Evolutionary conservation across 495 filamentous ascomycete species (phyloP), one percentile per base, ranked within the genome.

Genomic region (Lasiosphaeria miniovina): DNA sequence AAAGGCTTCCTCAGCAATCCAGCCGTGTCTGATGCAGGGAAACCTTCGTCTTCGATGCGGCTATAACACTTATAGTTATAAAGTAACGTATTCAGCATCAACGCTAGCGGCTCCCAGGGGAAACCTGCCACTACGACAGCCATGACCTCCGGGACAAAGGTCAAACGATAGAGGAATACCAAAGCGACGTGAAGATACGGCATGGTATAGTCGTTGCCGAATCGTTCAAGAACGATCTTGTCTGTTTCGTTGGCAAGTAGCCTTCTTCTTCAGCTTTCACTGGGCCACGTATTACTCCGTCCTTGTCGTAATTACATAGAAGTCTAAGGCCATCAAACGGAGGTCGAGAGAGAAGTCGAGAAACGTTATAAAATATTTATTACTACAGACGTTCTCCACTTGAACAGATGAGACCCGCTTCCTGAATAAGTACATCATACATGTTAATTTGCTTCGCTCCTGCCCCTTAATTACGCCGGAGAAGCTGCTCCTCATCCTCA

Each of bases 101-200:
- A 51, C n/a, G 81, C 81, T 15, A 91, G 71, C 33, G 77, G 62
- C 35, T 74, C 71, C 91, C 90, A 96, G 0, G 90, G 90, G 51
- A 94, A 81, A 5, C 48, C 40, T 1, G 57, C 65, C 9, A 59
- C 67, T 52, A 77, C 61, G 15, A 74, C 68, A 11, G 66, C 52
- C 68, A 86, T 81, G 17, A 84, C 83, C 33, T 71, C 68, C 0
- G 77, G 76, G 32, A 76, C 75, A 17, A 79, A 75, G 12, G 80
- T 76, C 35, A 88, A 66, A 59, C 86, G 80, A 70, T 79, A 83
- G 9, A 90, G 68, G 67, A 96, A 93, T 3, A 84, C 83, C 17
- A 96, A 74, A 34, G 83, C 82, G 6, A 87, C 77, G 60, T 95
- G 90, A 0, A 88, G 63, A 59, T 85, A 84, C 3, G 89, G 83